Percentiles rank a stretch among this genome's conserved stretches.
Evolutionary conservation across 306 rosid genomes (phyloP).

Genomic region (Prunus davidiana): DNA sequence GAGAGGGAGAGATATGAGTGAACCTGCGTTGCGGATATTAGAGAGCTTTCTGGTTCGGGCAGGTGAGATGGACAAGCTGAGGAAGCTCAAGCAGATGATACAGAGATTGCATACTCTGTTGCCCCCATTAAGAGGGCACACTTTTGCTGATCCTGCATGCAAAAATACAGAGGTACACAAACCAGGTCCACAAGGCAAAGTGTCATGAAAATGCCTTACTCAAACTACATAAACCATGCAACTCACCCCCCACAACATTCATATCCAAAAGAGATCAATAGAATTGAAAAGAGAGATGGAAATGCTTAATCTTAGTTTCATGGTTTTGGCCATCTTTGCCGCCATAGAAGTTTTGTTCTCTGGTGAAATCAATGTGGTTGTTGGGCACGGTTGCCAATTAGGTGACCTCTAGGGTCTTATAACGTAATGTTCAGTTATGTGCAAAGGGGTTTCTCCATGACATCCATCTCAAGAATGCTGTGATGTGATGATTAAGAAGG

Average conservation of each 20-base stretch:
- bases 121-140: slow-evolving; percentile 51
- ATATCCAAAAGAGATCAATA: not conserved
- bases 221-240: slow-evolving; percentile 2
- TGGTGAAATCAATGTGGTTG: not conserved
- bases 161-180: not conserved
- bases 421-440: slow-evolving; percentile 18
- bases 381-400: slow-evolving; percentile 19
- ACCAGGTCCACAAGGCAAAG: not conserved
- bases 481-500: not conserved
- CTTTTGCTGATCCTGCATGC: slow-evolving; percentile 35
- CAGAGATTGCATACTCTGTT: slow-evolving; percentile 52
- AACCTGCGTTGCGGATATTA: slow-evolving; percentile 55
- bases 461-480: slow-evolving; percentile 23
- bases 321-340: slow-evolving; percentile 3
- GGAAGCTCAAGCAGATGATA: slow-evolving; percentile 56
- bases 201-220: not conserved
- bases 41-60: slow-evolving; percentile 51
- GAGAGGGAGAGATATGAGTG: slow-evolving; percentile 83
- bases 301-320: not conserved
- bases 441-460: not conserved
- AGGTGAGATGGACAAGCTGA: slow-evolving; percentile 51
- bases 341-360: not conserved
- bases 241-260: not conserved
- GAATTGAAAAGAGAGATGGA: slow-evolving; percentile 9
- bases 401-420: slow-evolving; percentile 20